Evolutionary conservation across 176 grass and related monocot genomes (phyloP).

Genomic region (Juncus inflexus): DNA sequence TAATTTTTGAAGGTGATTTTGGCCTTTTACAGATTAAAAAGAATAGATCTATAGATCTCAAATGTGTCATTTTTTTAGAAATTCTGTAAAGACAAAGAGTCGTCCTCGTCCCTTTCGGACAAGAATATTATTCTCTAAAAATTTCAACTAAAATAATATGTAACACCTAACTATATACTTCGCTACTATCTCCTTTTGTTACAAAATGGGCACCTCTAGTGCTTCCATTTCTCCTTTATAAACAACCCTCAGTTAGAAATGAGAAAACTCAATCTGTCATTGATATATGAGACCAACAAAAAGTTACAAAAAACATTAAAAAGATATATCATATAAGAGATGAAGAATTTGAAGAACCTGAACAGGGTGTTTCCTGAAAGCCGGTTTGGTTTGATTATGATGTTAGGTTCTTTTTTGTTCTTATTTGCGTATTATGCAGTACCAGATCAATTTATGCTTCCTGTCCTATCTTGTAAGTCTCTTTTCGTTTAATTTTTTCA

Average conservation of each 20-base stretch:
- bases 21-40: too few relatives aligned
- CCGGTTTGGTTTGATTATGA: conserved; percentile 2
- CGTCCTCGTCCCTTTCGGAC: neutral
- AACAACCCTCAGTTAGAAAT: conserved; percentile 16
- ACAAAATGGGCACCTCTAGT: conserved; percentile 15
- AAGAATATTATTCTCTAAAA: neutral
- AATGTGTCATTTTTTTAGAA: neutral
- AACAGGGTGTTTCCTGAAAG: conserved; percentile 6
- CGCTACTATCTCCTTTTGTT: neutral
- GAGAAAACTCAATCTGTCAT: neutral
- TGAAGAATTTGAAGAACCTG: conserved; percentile 22
- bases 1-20: neutral
- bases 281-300: neutral
- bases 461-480: conserved; percentile 3
- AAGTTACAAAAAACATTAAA: too few relatives aligned
- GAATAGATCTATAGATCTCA: neutral
- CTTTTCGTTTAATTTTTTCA: neutral
- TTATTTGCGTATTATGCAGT: conserved; percentile 5
- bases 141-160: neutral
- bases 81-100: too few relatives aligned
- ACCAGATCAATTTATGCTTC: conserved; percentile 14
- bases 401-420: conserved; percentile 4
- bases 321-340: neutral
- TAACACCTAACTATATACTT: neutral
- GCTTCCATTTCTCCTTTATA: conserved; percentile 9